These are phyloP conservation scores for Lavandula angustifolia DNA, from an alignment of 257 asterid species.

Conservation along the genomic window DNA sequence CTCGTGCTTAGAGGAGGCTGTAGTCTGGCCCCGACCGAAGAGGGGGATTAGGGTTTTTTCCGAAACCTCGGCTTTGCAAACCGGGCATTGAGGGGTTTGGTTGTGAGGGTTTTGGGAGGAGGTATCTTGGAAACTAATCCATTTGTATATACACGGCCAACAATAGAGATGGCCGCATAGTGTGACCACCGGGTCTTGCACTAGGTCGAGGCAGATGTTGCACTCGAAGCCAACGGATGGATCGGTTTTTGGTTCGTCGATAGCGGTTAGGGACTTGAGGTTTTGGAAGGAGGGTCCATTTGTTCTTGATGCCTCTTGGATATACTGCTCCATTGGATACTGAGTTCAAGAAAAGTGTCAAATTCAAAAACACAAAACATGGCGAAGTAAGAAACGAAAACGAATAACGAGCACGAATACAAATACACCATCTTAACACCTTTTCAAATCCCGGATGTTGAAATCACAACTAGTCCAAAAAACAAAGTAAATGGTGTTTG, in stretches of 20 bases:
- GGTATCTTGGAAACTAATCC: constrained; percentile 43
- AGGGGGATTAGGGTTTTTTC: constrained; percentile 65
- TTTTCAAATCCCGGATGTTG: background rate
- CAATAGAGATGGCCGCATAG: constrained; percentile 89
- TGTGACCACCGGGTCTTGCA: constrained; percentile 77
- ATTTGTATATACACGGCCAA: constrained; percentile 85
- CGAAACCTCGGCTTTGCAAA: constrained; percentile 67
- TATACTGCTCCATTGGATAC: constrained; percentile 40
- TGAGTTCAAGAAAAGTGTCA: too few species aligned
- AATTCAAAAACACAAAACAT: too few species aligned
- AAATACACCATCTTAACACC: too few species aligned
- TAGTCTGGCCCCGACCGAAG: constrained; percentile 58
- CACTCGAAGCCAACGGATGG: constrained; percentile 61
- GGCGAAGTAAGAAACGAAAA: too few species aligned
- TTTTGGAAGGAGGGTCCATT: constrained; percentile 34
- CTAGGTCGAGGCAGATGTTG: constrained; percentile 69
- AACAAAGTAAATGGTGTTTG: background rate
- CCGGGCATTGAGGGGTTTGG: constrained; percentile 65
- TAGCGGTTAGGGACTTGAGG: constrained; percentile 34
- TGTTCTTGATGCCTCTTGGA: constrained; percentile 33
- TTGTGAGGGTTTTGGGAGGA: constrained; percentile 33
- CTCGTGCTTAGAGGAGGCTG: constrained; percentile 24
- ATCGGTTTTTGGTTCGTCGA: constrained; percentile 39
- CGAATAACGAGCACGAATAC: too few species aligned
- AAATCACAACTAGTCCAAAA: background rate